These are phyloP conservation scores for Tilletiopsis washingtonensis DNA, from an alignment of 1,284 basidiomycete genomes.

Conservation along the genomic window DNA sequence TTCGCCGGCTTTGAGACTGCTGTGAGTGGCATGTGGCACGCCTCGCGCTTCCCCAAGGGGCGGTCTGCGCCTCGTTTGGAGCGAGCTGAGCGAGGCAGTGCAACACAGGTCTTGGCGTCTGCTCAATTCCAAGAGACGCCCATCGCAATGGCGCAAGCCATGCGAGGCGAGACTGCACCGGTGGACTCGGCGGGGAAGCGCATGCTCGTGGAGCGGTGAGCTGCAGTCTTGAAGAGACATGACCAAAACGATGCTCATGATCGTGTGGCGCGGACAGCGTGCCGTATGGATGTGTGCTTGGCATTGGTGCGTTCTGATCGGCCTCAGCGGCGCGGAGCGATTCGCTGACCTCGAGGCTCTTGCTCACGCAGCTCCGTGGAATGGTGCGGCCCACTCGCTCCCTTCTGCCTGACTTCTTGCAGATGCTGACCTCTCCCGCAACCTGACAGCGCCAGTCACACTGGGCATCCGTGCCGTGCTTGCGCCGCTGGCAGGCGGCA, in stretches of 20 bases:
- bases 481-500: slow-evolving; percentile 58
- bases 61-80: too few species aligned
- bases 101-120: slow-evolving; percentile 12
- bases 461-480: slow-evolving; percentile 52
- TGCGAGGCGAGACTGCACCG: slow-evolving; percentile 18
- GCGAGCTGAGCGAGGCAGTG: too few species aligned
- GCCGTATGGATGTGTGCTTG: slow-evolving; percentile 13
- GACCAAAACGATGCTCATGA: too few species aligned
- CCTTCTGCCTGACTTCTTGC: not conserved
- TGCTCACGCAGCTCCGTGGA: not conserved
- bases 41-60: not conserved
- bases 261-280: too few species aligned
- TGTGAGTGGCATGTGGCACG: slow-evolving; percentile 10
- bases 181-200: slow-evolving; percentile 12
- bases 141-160: slow-evolving; percentile 13
- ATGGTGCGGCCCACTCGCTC: not conserved
- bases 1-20: slow-evolving; percentile 27
- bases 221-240: too few species aligned
- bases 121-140: slow-evolving; percentile 12
- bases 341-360: not conserved
- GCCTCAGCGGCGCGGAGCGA: slow-evolving; percentile 16
- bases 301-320: slow-evolving; percentile 1
- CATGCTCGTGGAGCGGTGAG: slow-evolving; percentile 23
- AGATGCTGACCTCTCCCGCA: not conserved
- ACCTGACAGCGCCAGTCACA: slow-evolving; percentile 44